phyloP scores from a whole-genome alignment of 2,329 filamentous ascomycete species.

The Ilyonectria robusta region DNA sequence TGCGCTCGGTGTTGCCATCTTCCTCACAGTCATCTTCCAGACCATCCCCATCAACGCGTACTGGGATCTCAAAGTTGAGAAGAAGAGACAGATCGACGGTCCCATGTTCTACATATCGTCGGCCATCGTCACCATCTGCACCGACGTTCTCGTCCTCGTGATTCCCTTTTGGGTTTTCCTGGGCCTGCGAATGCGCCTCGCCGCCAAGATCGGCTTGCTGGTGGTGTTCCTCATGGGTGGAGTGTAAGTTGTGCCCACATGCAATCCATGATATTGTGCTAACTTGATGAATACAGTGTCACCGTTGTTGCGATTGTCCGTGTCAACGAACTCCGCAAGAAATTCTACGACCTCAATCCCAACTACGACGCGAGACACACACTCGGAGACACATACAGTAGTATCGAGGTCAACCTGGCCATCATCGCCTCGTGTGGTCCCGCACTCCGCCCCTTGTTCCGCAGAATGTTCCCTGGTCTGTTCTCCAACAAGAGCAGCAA shows the following conservation, averaged over 20 bases:
- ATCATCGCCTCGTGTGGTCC: slow-evolving; percentile 56
- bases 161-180: slow-evolving; percentile 59
- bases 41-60: slow-evolving; percentile 54
- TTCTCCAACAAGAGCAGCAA: slow-evolving; percentile 38
- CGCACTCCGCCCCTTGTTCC: slow-evolving; percentile 37
- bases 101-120: slow-evolving; percentile 54
- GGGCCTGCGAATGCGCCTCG: slow-evolving; percentile 55
- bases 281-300: slow-evolving; percentile 41
- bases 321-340: slow-evolving; percentile 44
- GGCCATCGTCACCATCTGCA: slow-evolving; percentile 57
- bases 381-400: slow-evolving; percentile 50
- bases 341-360: slow-evolving; percentile 29
- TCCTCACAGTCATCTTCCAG: slow-evolving; percentile 57
- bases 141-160: slow-evolving; percentile 56
- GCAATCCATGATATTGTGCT: background rate
- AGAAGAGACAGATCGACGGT: slow-evolving; percentile 43
- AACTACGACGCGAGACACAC: slow-evolving; percentile 45
- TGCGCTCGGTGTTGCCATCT: slow-evolving; percentile 50
- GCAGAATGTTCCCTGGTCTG: slow-evolving; percentile 41
- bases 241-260: slow-evolving; percentile 48
- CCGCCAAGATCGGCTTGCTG: slow-evolving; percentile 56
- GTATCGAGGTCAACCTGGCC: slow-evolving; percentile 55
- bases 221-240: slow-evolving; percentile 57
- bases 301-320: slow-evolving; percentile 52
- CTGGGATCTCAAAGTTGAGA: slow-evolving; percentile 48